phyloP scores from a whole-genome alignment of 2,329 filamentous ascomycete genomes.

The Microdochium nivale region DNA sequence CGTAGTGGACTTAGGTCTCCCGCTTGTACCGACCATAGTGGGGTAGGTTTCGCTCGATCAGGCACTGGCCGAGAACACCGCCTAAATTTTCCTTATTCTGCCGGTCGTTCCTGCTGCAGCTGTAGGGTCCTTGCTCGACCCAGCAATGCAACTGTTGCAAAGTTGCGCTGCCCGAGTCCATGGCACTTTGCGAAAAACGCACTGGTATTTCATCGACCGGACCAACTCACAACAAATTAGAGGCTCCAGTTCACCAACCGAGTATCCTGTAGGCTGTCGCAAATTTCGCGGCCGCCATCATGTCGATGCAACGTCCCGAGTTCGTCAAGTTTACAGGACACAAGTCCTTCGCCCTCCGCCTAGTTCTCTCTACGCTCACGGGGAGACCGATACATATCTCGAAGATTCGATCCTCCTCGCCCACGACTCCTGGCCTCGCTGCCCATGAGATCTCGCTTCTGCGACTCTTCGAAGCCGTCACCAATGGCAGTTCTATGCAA shows the following conservation, averaged over 20 bases:
- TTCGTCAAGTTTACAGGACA: conserved; percentile 76
- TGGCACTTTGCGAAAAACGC: neutral
- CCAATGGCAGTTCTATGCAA: conserved; percentile 90
- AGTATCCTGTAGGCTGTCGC: neutral
- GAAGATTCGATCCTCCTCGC: conserved; percentile 81
- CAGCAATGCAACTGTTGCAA: neutral
- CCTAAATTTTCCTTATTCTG: conserved; percentile 12
- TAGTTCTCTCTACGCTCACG: conserved; percentile 85
- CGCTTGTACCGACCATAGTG: neutral
- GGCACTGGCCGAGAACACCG: conserved; percentile 1
- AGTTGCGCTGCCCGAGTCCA: neutral
- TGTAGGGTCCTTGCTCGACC: too few relatives aligned
- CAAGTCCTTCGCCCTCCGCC: conserved; percentile 70
- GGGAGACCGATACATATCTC: conserved; percentile 86
- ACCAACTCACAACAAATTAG: conserved; percentile 5
- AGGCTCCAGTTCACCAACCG: neutral
- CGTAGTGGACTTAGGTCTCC: too few relatives aligned
- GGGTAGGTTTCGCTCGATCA: neutral
- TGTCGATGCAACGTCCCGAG: conserved; percentile 38
- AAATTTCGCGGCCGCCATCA: conserved; percentile 15
- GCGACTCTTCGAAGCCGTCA: conserved; percentile 86
- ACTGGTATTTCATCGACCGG: neutral
- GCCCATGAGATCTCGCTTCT: conserved; percentile 93
- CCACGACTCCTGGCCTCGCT: conserved; percentile 79
- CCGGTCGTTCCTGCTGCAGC: conserved; percentile 4